A percentile compares a stretch with the other conserved stretches of the same genome.
Evolutionary conservation across 2,329 filamentous ascomycete species (phyloP).

Genomic region (Mollisiaceae sp.): DNA sequence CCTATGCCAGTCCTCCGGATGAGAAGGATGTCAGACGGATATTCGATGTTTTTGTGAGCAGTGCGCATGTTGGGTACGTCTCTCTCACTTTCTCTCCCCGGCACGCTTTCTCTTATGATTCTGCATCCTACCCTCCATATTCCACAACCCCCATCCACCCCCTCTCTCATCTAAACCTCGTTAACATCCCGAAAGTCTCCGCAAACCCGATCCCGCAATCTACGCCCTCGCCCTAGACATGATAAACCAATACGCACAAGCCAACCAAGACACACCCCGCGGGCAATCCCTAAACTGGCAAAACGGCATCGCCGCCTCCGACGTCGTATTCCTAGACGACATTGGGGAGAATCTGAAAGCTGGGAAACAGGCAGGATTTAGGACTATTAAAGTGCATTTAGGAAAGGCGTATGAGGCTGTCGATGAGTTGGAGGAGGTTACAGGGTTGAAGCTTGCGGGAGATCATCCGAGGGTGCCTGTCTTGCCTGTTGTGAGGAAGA

Average conservation of each 20-base stretch:
- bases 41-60: slow-evolving; percentile 86
- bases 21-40: slow-evolving; percentile 63
- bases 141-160: no score
- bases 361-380: slow-evolving; percentile 74
- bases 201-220: slow-evolving; percentile 85
- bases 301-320: slow-evolving; percentile 60
- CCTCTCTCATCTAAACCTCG: no score
- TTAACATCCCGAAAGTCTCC: slow-evolving; percentile 48
- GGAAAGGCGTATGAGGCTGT: slow-evolving; percentile 83
- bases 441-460: slow-evolving; percentile 63
- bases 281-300: slow-evolving; percentile 52
- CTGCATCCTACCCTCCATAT: no score
- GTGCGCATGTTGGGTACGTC: slow-evolving; percentile 23
- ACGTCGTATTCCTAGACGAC: slow-evolving; percentile 85
- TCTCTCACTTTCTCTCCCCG: no score
- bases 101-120: no score
- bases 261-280: slow-evolving; percentile 49
- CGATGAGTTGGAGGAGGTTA: slow-evolving; percentile 75
- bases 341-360: slow-evolving; percentile 91
- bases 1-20: slow-evolving; percentile 60
- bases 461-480: slow-evolving; percentile 37
- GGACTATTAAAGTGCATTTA: slow-evolving; percentile 83
- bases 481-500: slow-evolving; percentile 23
- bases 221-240: slow-evolving; percentile 75
- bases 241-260: slow-evolving; percentile 66